phyloP scores from a whole-genome alignment of 176 grass and related monocot species.

The Saccharum officinarum region DNA sequence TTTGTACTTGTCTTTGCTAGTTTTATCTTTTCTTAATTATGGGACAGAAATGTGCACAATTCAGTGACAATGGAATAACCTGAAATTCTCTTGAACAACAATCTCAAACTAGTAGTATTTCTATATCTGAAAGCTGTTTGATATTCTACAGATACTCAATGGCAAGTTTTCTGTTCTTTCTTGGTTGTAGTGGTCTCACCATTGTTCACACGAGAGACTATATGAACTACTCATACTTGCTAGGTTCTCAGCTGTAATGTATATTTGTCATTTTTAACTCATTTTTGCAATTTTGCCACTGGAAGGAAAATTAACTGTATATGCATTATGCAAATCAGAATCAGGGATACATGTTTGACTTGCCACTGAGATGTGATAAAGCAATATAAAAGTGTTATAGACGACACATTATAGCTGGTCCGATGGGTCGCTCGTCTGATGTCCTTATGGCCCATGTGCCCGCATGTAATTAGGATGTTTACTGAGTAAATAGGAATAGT shows the following conservation, averaged over 20 bases:
- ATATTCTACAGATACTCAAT: neutral
- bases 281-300: neutral
- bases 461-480: neutral
- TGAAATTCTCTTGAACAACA: slow-evolving; percentile 2
- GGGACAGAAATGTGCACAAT: neutral
- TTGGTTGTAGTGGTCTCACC: neutral
- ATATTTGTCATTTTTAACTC: neutral
- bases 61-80: slow-evolving; percentile 11
- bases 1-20: slow-evolving; percentile 23
- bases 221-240: neutral
- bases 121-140: neutral
- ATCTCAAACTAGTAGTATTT: neutral
- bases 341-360: neutral
- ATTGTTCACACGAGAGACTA: neutral
- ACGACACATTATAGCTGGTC: neutral
- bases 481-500: neutral
- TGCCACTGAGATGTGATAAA: neutral
- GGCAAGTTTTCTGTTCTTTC: neutral
- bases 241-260: neutral
- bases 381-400: neutral
- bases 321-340: neutral
- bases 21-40: slow-evolving; percentile 23
- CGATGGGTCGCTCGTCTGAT: neutral
- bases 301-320: neutral
- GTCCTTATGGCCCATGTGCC: neutral